Conservation (phyloP, 768 basidiomycete genomes). For the Pluteus cervinus region DNA sequence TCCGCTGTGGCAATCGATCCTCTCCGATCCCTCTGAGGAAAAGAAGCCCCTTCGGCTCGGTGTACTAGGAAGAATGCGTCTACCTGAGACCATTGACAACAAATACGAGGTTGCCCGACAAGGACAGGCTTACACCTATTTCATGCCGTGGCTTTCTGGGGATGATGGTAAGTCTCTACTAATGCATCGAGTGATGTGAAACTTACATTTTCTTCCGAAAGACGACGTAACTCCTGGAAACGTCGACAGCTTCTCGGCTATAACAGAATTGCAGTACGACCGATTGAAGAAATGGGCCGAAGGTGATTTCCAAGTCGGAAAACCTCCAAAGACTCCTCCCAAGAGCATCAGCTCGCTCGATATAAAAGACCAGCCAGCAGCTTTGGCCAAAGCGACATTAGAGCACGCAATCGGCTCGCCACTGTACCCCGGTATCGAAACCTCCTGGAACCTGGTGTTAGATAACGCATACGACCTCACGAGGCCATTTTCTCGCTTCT, state of each 20-base stretch:
- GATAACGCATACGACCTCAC: constrained; percentile 12
- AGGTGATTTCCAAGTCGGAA: constrained; percentile 15
- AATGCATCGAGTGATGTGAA: not conserved
- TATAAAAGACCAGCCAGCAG: constrained; percentile 13
- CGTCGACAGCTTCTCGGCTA: constrained; percentile 15
- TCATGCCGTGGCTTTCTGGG: constrained; percentile 28
- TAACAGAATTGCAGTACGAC: constrained; percentile 25
- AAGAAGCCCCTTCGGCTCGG: no score
- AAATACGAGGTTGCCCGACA: constrained; percentile 11
- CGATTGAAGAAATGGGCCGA: constrained; percentile 21
- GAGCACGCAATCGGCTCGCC: constrained; percentile 25
- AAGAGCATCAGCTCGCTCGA: constrained; percentile 13
- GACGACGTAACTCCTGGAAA: no score
- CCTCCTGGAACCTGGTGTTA: constrained; percentile 23
- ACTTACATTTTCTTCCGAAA: no score
- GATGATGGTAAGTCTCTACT: constrained; percentile 13
- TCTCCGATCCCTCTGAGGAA: no score
- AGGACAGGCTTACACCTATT: constrained; percentile 14
- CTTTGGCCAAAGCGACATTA: constrained; percentile 20
- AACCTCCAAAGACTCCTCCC: not conserved
- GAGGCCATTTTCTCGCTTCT: constrained; percentile 17
- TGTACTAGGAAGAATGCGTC: no score
- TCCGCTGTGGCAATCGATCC: constrained; percentile 6
- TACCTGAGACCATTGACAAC: no score
- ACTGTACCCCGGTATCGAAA: constrained; percentile 28